Evolutionary conservation across 306 rosid species (phyloP).

Genomic region (Nissolia schottii): DNA sequence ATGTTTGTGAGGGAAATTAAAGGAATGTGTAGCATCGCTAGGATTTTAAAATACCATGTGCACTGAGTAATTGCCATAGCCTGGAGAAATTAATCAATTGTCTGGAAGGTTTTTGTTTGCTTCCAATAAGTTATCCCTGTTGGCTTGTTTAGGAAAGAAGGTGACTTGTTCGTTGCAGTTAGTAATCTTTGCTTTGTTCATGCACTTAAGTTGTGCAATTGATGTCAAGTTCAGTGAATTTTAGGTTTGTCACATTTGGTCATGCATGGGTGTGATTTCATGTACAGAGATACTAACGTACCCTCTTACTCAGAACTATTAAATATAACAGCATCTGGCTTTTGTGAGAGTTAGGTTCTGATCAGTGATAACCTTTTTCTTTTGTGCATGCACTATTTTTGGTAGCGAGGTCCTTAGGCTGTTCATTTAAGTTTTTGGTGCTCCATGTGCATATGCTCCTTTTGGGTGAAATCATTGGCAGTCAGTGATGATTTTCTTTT

Average conservation of each 20-base stretch:
- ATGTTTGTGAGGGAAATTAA: not conserved
- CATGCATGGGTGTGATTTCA: not conserved
- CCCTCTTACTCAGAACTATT: not conserved
- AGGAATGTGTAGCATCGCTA: not conserved
- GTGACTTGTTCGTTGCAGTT: not conserved
- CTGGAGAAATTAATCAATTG: not conserved
- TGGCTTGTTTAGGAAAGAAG: not conserved
- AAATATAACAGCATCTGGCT: not conserved
- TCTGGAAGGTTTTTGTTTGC: not conserved
- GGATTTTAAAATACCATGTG: not conserved
- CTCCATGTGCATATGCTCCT: not conserved
- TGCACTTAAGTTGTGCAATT: not conserved
- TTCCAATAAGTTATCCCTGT: too few species aligned
- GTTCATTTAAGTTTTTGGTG: not conserved
- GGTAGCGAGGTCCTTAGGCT: constrained; percentile 7
- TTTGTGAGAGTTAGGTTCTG: constrained; percentile 16
- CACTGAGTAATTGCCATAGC: not conserved
- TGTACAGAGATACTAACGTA: not conserved
- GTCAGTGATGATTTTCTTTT: not conserved
- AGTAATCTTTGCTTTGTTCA: not conserved
- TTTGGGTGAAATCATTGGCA: not conserved
- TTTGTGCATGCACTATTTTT: not conserved
- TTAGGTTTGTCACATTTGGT: not conserved
- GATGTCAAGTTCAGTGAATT: not conserved
- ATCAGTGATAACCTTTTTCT: too few species aligned